phyloP scores from a whole-genome alignment of 495 filamentous ascomycete genomes.

The Hyaloscypha hepaticicola region DNA sequence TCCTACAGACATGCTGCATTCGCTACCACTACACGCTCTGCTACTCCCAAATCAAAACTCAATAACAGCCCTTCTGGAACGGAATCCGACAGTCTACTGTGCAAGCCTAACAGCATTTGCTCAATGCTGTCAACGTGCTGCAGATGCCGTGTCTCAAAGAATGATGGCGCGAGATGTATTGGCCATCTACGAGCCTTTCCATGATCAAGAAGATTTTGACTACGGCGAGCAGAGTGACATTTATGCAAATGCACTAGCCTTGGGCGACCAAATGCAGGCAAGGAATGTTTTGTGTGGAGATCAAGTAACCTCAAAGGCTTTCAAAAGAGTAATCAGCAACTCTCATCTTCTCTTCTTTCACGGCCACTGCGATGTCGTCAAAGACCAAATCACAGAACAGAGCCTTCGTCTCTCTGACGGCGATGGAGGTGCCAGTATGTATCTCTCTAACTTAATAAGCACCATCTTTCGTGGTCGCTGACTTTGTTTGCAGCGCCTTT shows the following conservation, averaged over 20 bases:
- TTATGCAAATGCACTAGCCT: no score
- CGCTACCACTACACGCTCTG: conserved; percentile 10
- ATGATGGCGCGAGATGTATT: neutral
- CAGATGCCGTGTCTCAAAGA: neutral
- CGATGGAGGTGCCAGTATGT: no score
- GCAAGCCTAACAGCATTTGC: conserved; percentile 1
- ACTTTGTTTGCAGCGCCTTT: neutral
- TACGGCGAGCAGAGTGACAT: neutral
- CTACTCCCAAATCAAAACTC: conserved; percentile 3
- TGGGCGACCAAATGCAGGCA: no score
- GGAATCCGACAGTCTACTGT: conserved; percentile 11
- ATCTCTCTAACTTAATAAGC: no score
- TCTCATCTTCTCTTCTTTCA: no score
- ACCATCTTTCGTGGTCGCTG: neutral
- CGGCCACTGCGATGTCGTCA: no score
- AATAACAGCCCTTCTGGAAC: neutral
- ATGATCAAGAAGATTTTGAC: neutral
- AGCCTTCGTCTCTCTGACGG: neutral
- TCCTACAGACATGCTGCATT: neutral
- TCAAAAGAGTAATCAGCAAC: no score
- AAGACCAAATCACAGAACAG: conserved; percentile 1
- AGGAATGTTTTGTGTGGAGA: no score
- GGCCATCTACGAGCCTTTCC: neutral
- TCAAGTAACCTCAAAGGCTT: no score
- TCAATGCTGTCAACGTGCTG: neutral